Evolutionary conservation across 1,139 yeast genomes (phyloP).

Genomic region (Blastobotrys ciferrii): DNA sequence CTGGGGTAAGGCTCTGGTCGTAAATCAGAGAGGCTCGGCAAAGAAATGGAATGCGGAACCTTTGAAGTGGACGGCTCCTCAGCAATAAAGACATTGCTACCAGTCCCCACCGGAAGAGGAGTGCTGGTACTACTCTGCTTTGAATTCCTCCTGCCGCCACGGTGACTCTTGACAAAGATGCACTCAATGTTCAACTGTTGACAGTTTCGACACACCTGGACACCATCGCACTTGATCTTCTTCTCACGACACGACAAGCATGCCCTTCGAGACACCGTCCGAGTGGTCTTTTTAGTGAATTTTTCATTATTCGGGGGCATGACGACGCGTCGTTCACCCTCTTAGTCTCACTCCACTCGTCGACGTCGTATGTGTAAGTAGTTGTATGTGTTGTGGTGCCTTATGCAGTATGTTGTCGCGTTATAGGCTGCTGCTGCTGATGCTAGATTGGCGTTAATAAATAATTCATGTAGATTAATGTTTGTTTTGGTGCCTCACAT

Average conservation of each 20-base stretch:
- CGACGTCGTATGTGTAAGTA: neutral
- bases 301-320: slow-evolving; percentile 8
- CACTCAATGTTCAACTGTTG: slow-evolving; percentile 49
- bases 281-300: slow-evolving; percentile 27
- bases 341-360: slow-evolving; percentile 5
- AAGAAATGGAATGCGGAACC: neutral
- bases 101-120: slow-evolving; percentile 1
- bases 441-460: neutral
- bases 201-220: slow-evolving; percentile 51
- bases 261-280: slow-evolving; percentile 57
- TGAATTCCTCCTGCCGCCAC: slow-evolving; percentile 54
- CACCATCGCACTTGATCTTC: slow-evolving; percentile 62
- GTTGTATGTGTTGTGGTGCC: too few species aligned
- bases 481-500: neutral
- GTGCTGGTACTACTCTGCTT: slow-evolving; percentile 5
- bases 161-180: slow-evolving; percentile 55
- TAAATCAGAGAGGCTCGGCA: neutral
- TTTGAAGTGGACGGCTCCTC: neutral
- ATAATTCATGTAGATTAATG: neutral
- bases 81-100: neutral
- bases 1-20: neutral
- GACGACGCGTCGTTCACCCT: neutral
- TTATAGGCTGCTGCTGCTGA: neutral
- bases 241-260: slow-evolving; percentile 62
- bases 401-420: neutral